Conservation (phyloP, 352 stramenopile genomes). For the Pythium coloratum region DNA sequence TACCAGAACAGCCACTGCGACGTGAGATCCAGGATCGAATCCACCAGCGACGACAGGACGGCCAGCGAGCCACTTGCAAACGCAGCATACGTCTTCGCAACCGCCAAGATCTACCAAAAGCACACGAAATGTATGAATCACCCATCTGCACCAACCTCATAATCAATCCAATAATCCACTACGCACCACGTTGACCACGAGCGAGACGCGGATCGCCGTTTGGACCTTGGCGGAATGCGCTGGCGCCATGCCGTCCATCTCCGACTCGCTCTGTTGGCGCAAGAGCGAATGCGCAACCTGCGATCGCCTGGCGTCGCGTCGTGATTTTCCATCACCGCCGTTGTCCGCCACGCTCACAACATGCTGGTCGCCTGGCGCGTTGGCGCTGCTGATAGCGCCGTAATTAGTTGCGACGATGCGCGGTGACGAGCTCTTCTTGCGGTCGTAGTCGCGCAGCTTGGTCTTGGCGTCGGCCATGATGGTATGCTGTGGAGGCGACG, state of each 20-base stretch:
- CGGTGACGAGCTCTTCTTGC: conserved; percentile 7
- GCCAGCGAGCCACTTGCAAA: conserved; percentile 89
- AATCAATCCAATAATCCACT: too few relatives aligned
- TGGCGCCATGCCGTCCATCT: conserved; percentile 41
- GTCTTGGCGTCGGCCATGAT: conserved; percentile 7
- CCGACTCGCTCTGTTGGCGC: conserved; percentile 57
- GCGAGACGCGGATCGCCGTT: conserved; percentile 66
- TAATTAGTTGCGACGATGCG: conserved; percentile 4
- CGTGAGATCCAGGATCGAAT: conserved; percentile 94
- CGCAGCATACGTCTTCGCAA: conserved; percentile 75
- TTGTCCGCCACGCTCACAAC: conserved; percentile 7
- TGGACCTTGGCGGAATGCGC: conserved; percentile 54
- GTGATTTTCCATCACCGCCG: not conserved
- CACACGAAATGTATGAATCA: not conserved
- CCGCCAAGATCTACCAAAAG: conserved; percentile 42
- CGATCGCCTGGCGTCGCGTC: conserved; percentile 40
- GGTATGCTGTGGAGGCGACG: not conserved
- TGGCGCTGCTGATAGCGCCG: conserved; percentile 8
- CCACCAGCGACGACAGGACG: conserved; percentile 93
- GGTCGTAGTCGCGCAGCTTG: conserved; percentile 8
- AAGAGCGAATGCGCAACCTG: conserved; percentile 71
- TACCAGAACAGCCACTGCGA: conserved; percentile 94
- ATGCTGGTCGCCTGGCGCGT: conserved; percentile 1
- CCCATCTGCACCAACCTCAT: not conserved
- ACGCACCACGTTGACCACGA: conserved; percentile 74